Evolutionary conservation across 192 early-diverging fungal genomes (phyloP), one percentile per base, ranked within the genome.

Genomic region (Coemansia sp.): DNA sequence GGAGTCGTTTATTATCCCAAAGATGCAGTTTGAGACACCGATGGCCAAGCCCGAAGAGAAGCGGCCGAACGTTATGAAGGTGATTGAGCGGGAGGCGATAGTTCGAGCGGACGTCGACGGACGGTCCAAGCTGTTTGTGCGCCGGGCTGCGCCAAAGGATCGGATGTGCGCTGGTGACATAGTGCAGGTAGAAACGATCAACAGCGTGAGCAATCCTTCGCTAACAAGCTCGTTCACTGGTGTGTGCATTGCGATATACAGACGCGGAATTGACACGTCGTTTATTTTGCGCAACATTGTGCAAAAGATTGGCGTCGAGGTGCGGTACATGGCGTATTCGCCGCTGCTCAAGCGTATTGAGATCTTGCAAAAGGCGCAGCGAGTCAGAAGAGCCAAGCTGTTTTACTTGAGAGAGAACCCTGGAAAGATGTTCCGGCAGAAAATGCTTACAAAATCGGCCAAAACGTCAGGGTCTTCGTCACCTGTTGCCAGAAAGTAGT

Each of bases 231-330:
- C 68, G n/a, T 93, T 93, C 70, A 81, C 87, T 37, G 91, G 91
- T 14, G 82, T 91, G 12, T 84, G 88, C 37, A 89, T 91, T 65
- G 85, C 88, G 14, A 88, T 93, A 42, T 84, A 85, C 59, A 81
- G 90, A 59, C 84, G 86, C 44, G 91, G 89, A 4, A 72, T 90
- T 17, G 87, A 91, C 51, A 89, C 89, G 40, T 87, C 84, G 68
- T 89, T 93, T 64, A 90, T 87, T 6, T 77, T 93, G 66, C 85
- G 91, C 23, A 93, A 93, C 54, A 82, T 90, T 15, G 87, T 93
- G 37, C 68, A 88, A 48, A 89, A 87, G 63, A 75, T 89, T 14
- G 91, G 91, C 56, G 89, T 93, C 5, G 91, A 93, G 68, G 84
- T 88, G 75, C 76, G 85, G 62, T 91, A 85, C 58, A 83, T 83